Conservation (phyloP, 2,329 filamentous ascomycete species). For the Bipolaris oryzae region DNA sequence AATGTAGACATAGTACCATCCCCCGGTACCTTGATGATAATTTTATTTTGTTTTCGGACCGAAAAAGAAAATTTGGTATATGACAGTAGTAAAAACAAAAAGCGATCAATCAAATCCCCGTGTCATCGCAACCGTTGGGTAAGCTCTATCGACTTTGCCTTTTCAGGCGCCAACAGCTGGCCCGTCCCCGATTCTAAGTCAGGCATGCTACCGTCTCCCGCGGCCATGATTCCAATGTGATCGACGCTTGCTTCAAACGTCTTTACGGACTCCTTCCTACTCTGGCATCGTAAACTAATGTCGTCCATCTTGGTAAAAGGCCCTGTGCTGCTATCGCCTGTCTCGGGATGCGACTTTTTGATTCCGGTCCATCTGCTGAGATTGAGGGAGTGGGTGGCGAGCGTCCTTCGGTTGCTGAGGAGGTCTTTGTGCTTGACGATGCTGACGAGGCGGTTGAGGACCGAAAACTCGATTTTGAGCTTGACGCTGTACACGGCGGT, state of each 20-base stretch:
- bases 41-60: too few species aligned
- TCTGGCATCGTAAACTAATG: background rate
- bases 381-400: background rate
- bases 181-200: background rate
- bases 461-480: conserved; percentile 59
- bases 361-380: background rate
- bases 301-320: conserved; percentile 1
- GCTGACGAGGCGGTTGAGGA: conserved; percentile 50
- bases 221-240: background rate
- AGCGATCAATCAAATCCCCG: background rate
- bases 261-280: conserved; percentile 1
- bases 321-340: background rate
- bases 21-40: too few species aligned
- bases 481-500: conserved; percentile 51
- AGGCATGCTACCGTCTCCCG: background rate
- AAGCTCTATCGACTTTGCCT: background rate
- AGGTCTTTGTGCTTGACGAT: conserved; percentile 6
- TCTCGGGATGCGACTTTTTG: background rate
- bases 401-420: background rate
- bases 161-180: background rate
- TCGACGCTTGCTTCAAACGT: background rate
- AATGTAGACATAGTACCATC: too few species aligned
- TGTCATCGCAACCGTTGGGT: background rate
- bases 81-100: too few species aligned
- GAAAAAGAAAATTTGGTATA: too few species aligned